Evolutionary conservation across 768 basidiomycete species (phyloP), one percentile per base, ranked within the genome.

Genomic region (Tricholoma saponaceum): DNA sequence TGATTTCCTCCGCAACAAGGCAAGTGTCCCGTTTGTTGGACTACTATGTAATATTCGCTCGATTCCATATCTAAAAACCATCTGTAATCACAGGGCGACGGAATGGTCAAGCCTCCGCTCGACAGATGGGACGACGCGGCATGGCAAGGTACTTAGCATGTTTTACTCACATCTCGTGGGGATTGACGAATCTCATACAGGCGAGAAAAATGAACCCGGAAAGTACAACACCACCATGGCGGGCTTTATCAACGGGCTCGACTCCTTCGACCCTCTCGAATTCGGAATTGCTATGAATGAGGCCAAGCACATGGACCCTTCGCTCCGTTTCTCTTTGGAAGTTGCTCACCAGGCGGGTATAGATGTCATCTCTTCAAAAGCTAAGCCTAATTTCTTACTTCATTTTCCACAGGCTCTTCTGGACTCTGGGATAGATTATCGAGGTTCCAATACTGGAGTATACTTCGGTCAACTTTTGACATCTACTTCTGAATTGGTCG

Each of bases 251-350:
- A 51, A 30, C 8, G 26, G 32, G 16, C 7, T 51, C n/a, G 57
- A 58, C 28, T 25, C 6, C 12, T 58, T 58, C 57, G 57, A 58
- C 39, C 26, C 51, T 16, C 57, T 52, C 12, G 57, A 58, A 44
- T 58, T 58, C 26, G 57, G 57, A 44, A 58, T 58, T 30, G 52
- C 57, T 30, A 52, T 52, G 50, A 58, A 33, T 18, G 57, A 58
- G 23, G 57, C 57, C n/a, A 23, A 54, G 41, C 51, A 58, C 23
- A 25, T 58, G 33, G 57, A 58, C 44, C 57, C 57, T 5, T 58
- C 57, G 16, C 35, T 37, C 22, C 57, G 57, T 44, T 35, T 58
- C 23, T 22, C 35, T 22, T 32, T 58, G n/a, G 57, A 58, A 32
- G 50, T 51, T 14, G 26, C 50, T 32, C 50, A 51, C 26, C 50